Conservation (phyloP, 78 protist genomes). For the Tieghemostelium lacteum region DNA sequence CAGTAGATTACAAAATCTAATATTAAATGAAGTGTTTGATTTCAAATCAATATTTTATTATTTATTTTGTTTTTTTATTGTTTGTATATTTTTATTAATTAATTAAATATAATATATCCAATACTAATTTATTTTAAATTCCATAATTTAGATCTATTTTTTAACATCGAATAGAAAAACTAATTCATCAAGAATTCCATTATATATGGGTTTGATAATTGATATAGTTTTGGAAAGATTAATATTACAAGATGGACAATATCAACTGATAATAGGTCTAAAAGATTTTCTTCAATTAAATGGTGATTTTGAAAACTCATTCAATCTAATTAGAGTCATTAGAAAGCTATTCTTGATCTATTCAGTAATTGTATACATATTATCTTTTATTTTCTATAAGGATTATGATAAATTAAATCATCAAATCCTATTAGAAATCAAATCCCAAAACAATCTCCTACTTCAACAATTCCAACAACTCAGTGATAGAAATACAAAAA, state of each 20-base stretch:
- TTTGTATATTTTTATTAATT: background rate
- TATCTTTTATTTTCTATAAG: slow-evolving; percentile 34
- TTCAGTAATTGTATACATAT: background rate
- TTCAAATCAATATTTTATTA: slow-evolving; percentile 52
- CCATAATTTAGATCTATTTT: slow-evolving; percentile 15
- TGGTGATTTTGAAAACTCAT: background rate
- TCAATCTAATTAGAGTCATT: background rate
- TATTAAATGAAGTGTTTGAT: slow-evolving; percentile 52
- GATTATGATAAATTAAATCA: slow-evolving; percentile 57
- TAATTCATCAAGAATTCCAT: slow-evolving; percentile 51
- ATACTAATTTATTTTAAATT: background rate
- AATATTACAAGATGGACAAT: background rate
- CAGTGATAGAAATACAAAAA: too few species aligned
- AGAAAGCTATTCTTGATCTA: slow-evolving; percentile 4
- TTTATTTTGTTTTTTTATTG: background rate
- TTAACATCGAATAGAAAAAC: slow-evolving; percentile 22
- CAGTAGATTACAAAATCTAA: slow-evolving; percentile 12
- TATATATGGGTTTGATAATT: slow-evolving; percentile 12
- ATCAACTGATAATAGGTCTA: too few species aligned
- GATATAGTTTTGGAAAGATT: slow-evolving; percentile 19
- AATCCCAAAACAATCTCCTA: too few species aligned
- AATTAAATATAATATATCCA: background rate
- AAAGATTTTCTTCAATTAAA: background rate
- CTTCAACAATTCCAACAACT: too few species aligned
- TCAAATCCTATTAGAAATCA: background rate